Conservation (phyloP, 768 basidiomycete species). For the Tulasnella sp. region DNA sequence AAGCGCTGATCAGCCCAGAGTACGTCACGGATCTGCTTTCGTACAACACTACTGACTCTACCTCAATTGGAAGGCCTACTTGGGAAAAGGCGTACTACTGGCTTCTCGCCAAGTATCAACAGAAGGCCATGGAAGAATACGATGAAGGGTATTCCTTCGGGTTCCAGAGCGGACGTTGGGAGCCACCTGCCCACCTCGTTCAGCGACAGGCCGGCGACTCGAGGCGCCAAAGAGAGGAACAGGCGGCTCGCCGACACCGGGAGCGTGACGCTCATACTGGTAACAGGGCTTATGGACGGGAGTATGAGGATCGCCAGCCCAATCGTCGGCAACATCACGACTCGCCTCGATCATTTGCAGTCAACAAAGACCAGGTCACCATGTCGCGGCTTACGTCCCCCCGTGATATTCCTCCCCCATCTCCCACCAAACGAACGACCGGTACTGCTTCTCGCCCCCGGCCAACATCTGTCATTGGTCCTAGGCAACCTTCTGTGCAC, state of each 20-base stretch:
- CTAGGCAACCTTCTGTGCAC: too few species aligned
- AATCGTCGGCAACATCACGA: too few species aligned
- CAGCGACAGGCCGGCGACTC: not conserved
- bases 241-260: not conserved
- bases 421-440: constrained; percentile 1
- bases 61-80: constrained; percentile 33
- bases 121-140: constrained; percentile 45
- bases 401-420: not conserved
- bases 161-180: constrained; percentile 12
- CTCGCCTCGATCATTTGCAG: too few species aligned
- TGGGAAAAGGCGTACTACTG: constrained; percentile 86
- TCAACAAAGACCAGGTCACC: too few species aligned
- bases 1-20: constrained; percentile 21
- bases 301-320: too few species aligned
- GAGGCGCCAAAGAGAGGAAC: not conserved
- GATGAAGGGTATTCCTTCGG: constrained; percentile 25
- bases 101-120: constrained; percentile 62
- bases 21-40: constrained; percentile 15
- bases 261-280: not conserved
- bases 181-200: constrained; percentile 8
- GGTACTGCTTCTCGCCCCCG: too few species aligned
- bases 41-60: constrained; percentile 6
- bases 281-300: too few species aligned
- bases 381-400: too few species aligned
- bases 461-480: too few species aligned